Conservation (phyloP, 2,329 filamentous ascomycete species). For the Pyrenophora seminiperda region DNA sequence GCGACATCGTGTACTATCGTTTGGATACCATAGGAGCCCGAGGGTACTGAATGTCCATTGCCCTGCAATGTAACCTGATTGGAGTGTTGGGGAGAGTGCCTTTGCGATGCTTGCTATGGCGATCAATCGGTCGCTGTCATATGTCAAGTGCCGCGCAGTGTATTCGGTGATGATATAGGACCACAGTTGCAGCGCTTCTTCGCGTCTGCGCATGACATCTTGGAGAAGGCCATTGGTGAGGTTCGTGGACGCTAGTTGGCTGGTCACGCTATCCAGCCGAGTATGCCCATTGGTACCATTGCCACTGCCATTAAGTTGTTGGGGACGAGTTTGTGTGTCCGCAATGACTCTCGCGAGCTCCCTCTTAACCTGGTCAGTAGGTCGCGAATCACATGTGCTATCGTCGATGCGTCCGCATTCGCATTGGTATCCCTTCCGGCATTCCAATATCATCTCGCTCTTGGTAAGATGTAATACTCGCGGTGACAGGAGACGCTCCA, state of each 20-base stretch:
- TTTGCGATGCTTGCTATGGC: constrained; percentile 43
- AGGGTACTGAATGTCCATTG: constrained; percentile 46
- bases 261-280: constrained; percentile 34
- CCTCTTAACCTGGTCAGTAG: constrained; percentile 44
- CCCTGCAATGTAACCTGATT: constrained; percentile 44
- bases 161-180: constrained; percentile 45
- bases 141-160: constrained; percentile 41
- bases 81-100: constrained; percentile 28
- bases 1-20: constrained; percentile 33
- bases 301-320: constrained; percentile 12
- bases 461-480: constrained; percentile 43
- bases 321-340: constrained; percentile 21
- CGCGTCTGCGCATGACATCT: constrained; percentile 25
- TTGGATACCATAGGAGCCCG: constrained; percentile 45
- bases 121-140: constrained; percentile 40
- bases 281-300: constrained; percentile 17
- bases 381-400: constrained; percentile 36
- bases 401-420: constrained; percentile 45
- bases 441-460: constrained; percentile 47
- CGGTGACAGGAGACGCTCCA: constrained; percentile 39
- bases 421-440: constrained; percentile 44
- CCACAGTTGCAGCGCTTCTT: constrained; percentile 43
- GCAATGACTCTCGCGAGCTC: constrained; percentile 36
- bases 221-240: constrained; percentile 27
- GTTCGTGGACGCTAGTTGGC: constrained; percentile 36